Base-by-base conservation (phyloP, 176 grass and related monocot genomes). In the Phyllostachys edulis region DNA sequence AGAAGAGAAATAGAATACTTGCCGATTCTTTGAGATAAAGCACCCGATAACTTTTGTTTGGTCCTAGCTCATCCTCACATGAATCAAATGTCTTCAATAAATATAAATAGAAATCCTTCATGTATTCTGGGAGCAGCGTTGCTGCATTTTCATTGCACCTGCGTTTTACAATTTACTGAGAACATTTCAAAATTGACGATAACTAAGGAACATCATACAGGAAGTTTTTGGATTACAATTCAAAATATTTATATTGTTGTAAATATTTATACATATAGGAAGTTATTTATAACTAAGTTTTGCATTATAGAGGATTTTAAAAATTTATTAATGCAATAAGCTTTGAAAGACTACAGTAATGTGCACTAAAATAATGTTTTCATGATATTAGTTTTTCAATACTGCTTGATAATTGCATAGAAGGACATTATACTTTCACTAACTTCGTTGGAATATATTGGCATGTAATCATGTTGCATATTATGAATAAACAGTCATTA, bases 1-100 rank as follows among this genome's bases (percentile, higher is more conserved):
- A 56, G 18, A 56, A 21, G 18, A 21, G n/a, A n/a, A 56, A 56
- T 8, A 69, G 14, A 70, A 18, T 20, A 77, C 20, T 78, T 85
- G 18, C 74, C 73, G 71, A 6, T 78, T 85, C 83, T 70, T 85
- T 70, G 12, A 78, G 39, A 78, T 85, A 85, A 70, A 50, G 26
- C 7, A 70, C 41, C 3, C 39, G 38, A 11, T 62, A 70, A 24
- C 74, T 61, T 49, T 61, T 78, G 1, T 70, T 61, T 61, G 64
- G 38, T 77, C 63, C 63, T 45, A 77, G 44, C 12, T 77, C 83
- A 34, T 69, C 38, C 38, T 69, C 74, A 61, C 2, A 77, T 4
- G 26, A 69, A 49, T 85, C 64, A 70, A 85, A 78, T 70, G 83
- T 78, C 50, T 61, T 78, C 39, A 85, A 18, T 13, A 69, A 20